These are phyloP conservation scores for Thelonectria olida DNA, from an alignment of 2,329 filamentous ascomycete species.

Conservation along the genomic window DNA sequence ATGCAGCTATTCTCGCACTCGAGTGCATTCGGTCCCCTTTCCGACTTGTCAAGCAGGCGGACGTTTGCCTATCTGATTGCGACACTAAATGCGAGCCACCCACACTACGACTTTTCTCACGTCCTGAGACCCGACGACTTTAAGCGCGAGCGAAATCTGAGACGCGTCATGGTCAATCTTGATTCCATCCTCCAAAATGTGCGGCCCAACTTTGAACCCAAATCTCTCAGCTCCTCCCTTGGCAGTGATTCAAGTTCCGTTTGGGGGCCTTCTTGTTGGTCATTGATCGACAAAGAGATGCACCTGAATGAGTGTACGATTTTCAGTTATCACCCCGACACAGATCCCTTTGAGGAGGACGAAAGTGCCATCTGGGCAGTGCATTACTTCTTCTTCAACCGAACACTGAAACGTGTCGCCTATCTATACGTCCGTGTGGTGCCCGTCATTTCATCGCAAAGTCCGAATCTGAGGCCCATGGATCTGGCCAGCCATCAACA, in stretches of 20 bases:
- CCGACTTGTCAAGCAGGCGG: slow-evolving; percentile 85
- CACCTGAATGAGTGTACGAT: slow-evolving; percentile 85
- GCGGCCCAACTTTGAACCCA: slow-evolving; percentile 68
- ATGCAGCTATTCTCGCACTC: slow-evolving; percentile 74
- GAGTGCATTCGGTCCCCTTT: slow-evolving; percentile 91
- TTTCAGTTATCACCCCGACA: slow-evolving; percentile 88
- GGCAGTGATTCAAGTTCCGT: slow-evolving; percentile 63
- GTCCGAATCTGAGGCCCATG: slow-evolving; percentile 56
- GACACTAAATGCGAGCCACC: slow-evolving; percentile 92
- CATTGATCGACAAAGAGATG: slow-evolving; percentile 94
- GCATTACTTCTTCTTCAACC: slow-evolving; percentile 99
- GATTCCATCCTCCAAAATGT: slow-evolving; percentile 90
- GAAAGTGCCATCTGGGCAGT: slow-evolving; percentile 94
- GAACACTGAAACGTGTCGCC: slow-evolving; percentile 87
- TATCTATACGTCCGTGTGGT: slow-evolving; percentile 95
- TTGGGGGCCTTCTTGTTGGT: slow-evolving; percentile 94
- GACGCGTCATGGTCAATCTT: slow-evolving; percentile 84
- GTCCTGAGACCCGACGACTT: slow-evolving; percentile 91
- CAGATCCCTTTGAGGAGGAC: slow-evolving; percentile 90
- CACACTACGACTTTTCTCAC: slow-evolving; percentile 94
- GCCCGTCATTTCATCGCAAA: slow-evolving; percentile 74
- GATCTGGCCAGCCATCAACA: slow-evolving; percentile 42
- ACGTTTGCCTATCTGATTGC: slow-evolving; percentile 97
- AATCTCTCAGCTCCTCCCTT: slow-evolving; percentile 52
- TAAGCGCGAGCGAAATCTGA: slow-evolving; percentile 81